Conservation (phyloP, 129 eudicot genomes). For the Centaurea solstitialis region DNA sequence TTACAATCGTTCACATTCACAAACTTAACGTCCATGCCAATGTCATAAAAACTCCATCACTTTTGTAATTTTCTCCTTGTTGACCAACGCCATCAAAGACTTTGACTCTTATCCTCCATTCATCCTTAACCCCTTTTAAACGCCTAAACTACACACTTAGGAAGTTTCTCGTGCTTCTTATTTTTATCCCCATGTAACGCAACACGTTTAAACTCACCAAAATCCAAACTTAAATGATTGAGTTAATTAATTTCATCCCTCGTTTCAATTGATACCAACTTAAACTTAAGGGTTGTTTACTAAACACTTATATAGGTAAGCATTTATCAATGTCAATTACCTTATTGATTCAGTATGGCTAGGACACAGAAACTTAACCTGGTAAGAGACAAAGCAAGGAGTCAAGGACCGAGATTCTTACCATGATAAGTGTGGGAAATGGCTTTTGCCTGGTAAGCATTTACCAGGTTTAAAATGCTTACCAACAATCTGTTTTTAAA, state of each 20-base stretch:
- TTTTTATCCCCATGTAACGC: background rate
- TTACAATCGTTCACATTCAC: constrained; percentile 1
- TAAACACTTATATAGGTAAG: too few species aligned
- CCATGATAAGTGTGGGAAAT: too few species aligned
- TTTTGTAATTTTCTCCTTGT: background rate
- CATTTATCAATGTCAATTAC: too few species aligned
- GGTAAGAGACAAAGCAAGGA: too few species aligned
- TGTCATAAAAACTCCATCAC: background rate
- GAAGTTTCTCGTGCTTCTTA: constrained; percentile 3
- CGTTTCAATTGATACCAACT: background rate
- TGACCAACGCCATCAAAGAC: constrained; percentile 4
- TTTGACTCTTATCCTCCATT: background rate
- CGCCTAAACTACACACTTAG: background rate
- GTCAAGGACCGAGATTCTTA: too few species aligned
- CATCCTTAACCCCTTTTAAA: constrained; percentile 16
- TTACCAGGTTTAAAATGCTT: too few species aligned
- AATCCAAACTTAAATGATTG: background rate
- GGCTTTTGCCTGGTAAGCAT: too few species aligned
- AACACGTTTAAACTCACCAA: background rate
- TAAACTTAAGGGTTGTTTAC: too few species aligned
- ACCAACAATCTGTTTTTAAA: too few species aligned
- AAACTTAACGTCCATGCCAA: background rate
- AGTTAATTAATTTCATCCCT: too few species aligned
- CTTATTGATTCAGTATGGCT: too few species aligned
- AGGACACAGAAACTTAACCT: too few species aligned